These are phyloP conservation scores for Begonia masoniana DNA, from an alignment of 306 rosid genomes.

Conservation along the genomic window DNA sequence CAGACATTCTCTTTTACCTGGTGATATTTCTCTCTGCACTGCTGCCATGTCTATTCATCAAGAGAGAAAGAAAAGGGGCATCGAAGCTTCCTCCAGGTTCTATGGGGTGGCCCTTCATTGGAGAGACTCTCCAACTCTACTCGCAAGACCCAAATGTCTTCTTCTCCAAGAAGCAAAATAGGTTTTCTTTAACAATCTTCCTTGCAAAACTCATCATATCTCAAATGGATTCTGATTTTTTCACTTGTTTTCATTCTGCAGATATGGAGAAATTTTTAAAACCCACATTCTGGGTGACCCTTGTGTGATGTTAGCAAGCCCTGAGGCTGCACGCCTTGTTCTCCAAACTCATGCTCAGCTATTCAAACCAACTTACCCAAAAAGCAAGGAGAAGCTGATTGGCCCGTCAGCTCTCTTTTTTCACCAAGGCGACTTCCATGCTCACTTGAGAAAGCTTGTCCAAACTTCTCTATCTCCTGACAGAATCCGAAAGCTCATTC, in stretches of 20 bases:
- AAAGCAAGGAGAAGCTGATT: conserved; percentile 14
- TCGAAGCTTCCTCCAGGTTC: conserved; percentile 14
- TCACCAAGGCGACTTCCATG: conserved; percentile 16
- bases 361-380: conserved; percentile 17
- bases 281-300: conserved; percentile 14
- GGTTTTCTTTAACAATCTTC: neutral
- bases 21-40: neutral
- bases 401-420: conserved; percentile 20
- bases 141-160: conserved; percentile 15
- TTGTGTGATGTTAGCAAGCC: conserved; percentile 12
- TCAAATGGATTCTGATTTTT: no score
- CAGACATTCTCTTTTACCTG: neutral
- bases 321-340: conserved; percentile 14
- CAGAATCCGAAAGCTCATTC: conserved; percentile 6
- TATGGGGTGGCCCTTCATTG: conserved; percentile 15
- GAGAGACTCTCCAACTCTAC: conserved; percentile 18
- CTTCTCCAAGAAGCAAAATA: conserved; percentile 11
- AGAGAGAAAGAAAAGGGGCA: neutral
- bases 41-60: neutral
- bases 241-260: neutral
- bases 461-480: conserved; percentile 10
- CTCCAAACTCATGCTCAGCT: conserved; percentile 11
- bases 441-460: conserved; percentile 11
- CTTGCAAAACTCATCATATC: neutral
- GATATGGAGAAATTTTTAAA: conserved; percentile 19